Conservation (phyloP, 139 green algal species). For the Spirogloea muscicola region DNA sequence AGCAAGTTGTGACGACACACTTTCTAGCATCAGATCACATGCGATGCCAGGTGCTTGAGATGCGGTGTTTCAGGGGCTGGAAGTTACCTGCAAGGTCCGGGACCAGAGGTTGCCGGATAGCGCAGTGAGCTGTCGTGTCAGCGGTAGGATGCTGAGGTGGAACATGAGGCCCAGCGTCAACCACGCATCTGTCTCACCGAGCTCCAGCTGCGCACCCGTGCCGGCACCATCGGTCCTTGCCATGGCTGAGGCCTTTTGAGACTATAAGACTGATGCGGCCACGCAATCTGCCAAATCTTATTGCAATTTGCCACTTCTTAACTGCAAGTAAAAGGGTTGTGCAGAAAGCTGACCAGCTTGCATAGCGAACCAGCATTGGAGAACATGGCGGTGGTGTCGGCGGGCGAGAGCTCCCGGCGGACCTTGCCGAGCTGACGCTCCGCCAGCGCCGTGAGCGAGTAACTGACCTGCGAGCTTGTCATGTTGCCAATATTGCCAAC, state of each 20-base stretch:
- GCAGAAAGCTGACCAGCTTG: slow-evolving; percentile 57
- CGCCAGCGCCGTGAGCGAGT: slow-evolving; percentile 82
- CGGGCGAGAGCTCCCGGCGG: slow-evolving; percentile 63
- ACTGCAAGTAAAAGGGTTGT: too few species aligned
- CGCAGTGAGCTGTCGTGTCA: slow-evolving; percentile 77
- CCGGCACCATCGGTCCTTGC: too few species aligned
- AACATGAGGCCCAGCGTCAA: slow-evolving; percentile 80
- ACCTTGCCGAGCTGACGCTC: slow-evolving; percentile 70
- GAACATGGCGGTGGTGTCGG: slow-evolving; percentile 55
- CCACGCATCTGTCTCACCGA: slow-evolving; percentile 84
- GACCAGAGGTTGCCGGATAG: slow-evolving; percentile 80
- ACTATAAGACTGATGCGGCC: too few species aligned
- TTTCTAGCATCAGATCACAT: too few species aligned
- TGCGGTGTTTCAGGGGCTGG: not conserved
- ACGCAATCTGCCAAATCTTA: too few species aligned
- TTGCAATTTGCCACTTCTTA: slow-evolving; percentile 4
- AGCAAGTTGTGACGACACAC: too few species aligned
- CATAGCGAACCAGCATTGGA: slow-evolving; percentile 54
- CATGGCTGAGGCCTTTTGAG: too few species aligned
- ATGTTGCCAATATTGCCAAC: too few species aligned
- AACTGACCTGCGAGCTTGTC: slow-evolving; percentile 78
- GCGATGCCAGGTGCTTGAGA: too few species aligned
- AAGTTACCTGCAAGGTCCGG: slow-evolving; percentile 64
- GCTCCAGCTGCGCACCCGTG: slow-evolving; percentile 33
- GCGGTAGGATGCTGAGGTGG: slow-evolving; percentile 55